Evolutionary conservation across 176 grass and related monocot genomes (phyloP).

Genomic region (Cenchrus fungigraminus): DNA sequence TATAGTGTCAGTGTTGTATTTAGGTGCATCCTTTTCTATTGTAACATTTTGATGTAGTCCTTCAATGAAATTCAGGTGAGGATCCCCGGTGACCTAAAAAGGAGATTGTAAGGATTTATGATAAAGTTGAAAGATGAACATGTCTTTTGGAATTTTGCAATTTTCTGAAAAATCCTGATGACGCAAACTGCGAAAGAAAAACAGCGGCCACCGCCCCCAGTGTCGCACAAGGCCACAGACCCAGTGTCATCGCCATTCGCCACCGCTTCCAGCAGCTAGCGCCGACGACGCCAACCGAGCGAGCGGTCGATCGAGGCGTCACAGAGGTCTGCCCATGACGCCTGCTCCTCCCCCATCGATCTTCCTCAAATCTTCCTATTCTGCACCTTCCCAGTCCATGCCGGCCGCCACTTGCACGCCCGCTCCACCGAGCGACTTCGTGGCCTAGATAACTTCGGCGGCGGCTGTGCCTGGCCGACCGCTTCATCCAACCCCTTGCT

Average conservation of each 20-base stretch:
- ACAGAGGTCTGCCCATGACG: neutral
- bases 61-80: no score
- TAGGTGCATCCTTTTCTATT: no score
- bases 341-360: neutral
- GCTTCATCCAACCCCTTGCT: neutral
- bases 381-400: neutral
- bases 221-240: neutral
- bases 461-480: neutral
- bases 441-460: neutral
- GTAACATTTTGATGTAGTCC: no score
- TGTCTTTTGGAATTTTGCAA: no score
- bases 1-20: no score
- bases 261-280: neutral
- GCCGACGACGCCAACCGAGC: neutral
- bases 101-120: no score
- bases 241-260: neutral
- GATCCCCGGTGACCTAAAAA: no score
- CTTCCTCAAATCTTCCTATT: neutral
- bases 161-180: no score
- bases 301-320: neutral
- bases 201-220: neutral
- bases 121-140: no score
- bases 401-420: neutral
- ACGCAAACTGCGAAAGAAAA: neutral
- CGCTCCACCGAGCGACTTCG: neutral